Evolutionary conservation across 768 basidiomycete species (phyloP), one percentile per base, ranked within the genome.

Genomic region (Leccinum barrowsii): DNA sequence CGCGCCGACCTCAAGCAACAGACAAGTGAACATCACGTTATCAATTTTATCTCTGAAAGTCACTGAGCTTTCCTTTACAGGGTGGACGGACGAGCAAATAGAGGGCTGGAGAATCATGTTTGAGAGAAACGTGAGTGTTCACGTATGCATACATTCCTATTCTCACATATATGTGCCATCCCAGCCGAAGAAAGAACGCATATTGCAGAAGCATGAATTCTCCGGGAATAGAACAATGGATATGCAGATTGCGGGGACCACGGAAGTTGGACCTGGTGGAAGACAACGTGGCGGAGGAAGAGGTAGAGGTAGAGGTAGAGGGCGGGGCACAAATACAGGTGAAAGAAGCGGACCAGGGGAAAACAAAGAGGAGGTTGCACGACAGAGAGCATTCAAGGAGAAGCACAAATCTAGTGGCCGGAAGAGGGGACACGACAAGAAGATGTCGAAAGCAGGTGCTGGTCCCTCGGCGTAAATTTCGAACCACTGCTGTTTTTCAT

Each of bases 61-160:
- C 17, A 32, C 42, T 60, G 12, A 63, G 0, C 5, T 42, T 26
- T 35, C 8, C 46, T 59, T 10, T 7, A 26, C 55, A 87, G 88
- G 88, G 11, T 90, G 87, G 85, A 76, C 70, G 10, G 85, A 97
- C 66, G 89, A 89, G 63, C 94, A 96, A 67, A 85, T 97, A 26
- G 94, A 97, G 71, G 94, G 94, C 0, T 97, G 94, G 94, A 82
- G 75, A 57, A 85, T 90, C 56, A 92, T 96, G 88, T 71, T 97
- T 58, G 95, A 98, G 57, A 76, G 88, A 63, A 87, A 95, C 66
- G 94, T 96, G 66, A 60, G 89, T 77, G 61, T 2, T 56, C 60
- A 17, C 56, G 15, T 44, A 46, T 56, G 32, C 50, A 50, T 58
- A 48, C 57, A 57, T 42, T 60, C 28, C 7, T 50, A 35, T 59